A percentile compares a stretch with the other conserved stretches of the same genome.
phyloP scores from a whole-genome alignment of 768 basidiomycete species.

The Suillus spraguei region DNA sequence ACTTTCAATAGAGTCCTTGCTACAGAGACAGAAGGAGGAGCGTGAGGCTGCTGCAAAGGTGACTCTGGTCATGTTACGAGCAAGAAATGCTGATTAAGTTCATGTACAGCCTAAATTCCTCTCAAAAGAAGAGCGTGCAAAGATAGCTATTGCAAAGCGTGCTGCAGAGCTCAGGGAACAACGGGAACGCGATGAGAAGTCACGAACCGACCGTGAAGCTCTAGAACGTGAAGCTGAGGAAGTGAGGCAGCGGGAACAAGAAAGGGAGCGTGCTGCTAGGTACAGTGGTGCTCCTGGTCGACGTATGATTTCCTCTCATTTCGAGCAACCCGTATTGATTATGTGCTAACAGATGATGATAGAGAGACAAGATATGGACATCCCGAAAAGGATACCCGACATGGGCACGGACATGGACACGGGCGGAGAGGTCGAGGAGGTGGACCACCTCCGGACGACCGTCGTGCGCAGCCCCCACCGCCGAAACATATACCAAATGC shows the following conservation, averaged over 20 bases:
- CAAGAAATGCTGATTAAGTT: conserved; percentile 6
- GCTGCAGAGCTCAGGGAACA: conserved; percentile 80
- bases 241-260: conserved; percentile 53
- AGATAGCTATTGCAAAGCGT: conserved; percentile 85
- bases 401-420: conserved; percentile 38
- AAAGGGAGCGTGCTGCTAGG: conserved; percentile 34
- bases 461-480: conserved; percentile 34
- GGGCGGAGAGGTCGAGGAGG: conserved; percentile 46
- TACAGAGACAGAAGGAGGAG: conserved; percentile 86
- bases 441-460: conserved; percentile 39
- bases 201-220: conserved; percentile 61
- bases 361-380: conserved; percentile 47
- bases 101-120: conserved; percentile 84
- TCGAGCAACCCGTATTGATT: conserved; percentile 11
- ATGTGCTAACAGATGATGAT: conserved; percentile 45
- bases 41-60: conserved; percentile 92
- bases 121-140: conserved; percentile 88
- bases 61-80: conserved; percentile 11
- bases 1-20: conserved; percentile 83
- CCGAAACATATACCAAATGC: conserved; percentile 49
- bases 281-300: conserved; percentile 47
- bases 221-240: conserved; percentile 80
- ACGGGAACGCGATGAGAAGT: conserved; percentile 62
- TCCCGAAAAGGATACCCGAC: conserved; percentile 50
- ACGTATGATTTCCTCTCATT: conserved; percentile 24